Percentiles rank a stretch among this genome's conserved stretches.
Evolutionary conservation across 2,329 filamentous ascomycete species (phyloP).

Genomic region (Aspergillus tanneri): DNA sequence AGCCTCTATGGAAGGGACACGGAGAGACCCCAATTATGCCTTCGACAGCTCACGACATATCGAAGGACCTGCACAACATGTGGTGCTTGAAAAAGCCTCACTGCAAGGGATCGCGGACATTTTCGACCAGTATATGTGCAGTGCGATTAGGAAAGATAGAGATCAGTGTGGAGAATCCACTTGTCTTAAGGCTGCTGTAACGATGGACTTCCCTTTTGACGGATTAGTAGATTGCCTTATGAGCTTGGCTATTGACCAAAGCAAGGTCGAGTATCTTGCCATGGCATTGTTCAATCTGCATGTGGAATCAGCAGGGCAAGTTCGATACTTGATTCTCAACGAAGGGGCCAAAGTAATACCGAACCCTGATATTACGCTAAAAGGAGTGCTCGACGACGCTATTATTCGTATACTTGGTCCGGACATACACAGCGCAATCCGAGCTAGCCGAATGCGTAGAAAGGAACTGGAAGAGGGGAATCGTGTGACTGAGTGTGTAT

Average conservation of each 20-base stretch:
- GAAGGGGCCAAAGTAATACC: constrained; percentile 5
- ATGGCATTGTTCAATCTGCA: constrained; percentile 2
- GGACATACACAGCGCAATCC: constrained; percentile 3
- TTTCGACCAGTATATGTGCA: constrained; percentile 1
- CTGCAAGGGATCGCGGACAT: constrained; percentile 1
- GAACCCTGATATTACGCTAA: constrained; percentile 4
- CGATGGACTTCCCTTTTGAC: constrained; percentile 4
- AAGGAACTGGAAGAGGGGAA: constrained; percentile 4
- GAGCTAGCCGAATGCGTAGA: constrained; percentile 1
- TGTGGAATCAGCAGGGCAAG: constrained; percentile 3
- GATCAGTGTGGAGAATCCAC: neutral
- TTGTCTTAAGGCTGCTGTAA: constrained; percentile 4
- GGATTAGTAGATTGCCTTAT: constrained; percentile 7
- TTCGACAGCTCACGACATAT: too few relatives aligned
- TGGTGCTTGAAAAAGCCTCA: constrained; percentile 5
- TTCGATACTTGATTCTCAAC: constrained; percentile 1
- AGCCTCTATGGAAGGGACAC: too few relatives aligned
- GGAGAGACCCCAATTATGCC: too few relatives aligned
- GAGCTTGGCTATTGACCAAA: constrained; percentile 5
- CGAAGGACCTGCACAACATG: too few relatives aligned
- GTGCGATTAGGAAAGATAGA: constrained; percentile 2
- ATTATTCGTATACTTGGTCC: constrained; percentile 2
- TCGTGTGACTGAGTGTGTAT: constrained; percentile 3
- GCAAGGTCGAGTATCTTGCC: constrained; percentile 4
- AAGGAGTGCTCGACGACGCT: constrained; percentile 1